Evolutionary conservation across 169 alveolate genomes (phyloP).

Genomic region (Plasmodium vinckei): DNA sequence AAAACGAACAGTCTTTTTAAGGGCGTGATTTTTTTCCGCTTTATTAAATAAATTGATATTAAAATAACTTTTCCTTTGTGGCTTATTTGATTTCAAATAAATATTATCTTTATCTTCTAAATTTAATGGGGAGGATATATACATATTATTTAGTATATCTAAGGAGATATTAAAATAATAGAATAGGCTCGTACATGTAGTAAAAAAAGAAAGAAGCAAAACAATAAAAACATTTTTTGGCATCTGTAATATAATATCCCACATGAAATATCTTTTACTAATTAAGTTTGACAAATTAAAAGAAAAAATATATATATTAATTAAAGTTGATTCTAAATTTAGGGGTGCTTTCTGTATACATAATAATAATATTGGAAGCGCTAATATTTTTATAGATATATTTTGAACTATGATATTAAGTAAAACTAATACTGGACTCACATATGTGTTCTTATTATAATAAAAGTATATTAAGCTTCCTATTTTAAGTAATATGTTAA

Average conservation of each 20-base stretch:
- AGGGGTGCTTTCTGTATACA: conserved; percentile 68
- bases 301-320: conserved; percentile 61
- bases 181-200: conserved; percentile 55
- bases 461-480: conserved; percentile 36
- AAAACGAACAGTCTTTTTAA: conserved; percentile 67
- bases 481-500: conserved; percentile 35
- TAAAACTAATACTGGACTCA: conserved; percentile 58
- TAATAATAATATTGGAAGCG: conserved; percentile 47
- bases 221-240: conserved; percentile 57
- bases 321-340: conserved; percentile 60
- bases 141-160: conserved; percentile 48
- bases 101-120: conserved; percentile 41
- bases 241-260: conserved; percentile 62
- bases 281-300: conserved; percentile 60
- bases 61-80: conserved; percentile 19
- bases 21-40: conserved; percentile 12
- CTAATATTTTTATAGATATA: conserved; percentile 53
- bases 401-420: conserved; percentile 57
- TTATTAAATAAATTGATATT: conserved; percentile 17
- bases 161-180: conserved; percentile 46
- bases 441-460: conserved; percentile 51
- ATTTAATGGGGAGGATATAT: conserved; percentile 12
- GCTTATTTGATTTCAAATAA: conserved; percentile 18
- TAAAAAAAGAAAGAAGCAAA: conserved; percentile 60
- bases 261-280: conserved; percentile 70